A percentile compares a stretch with the other conserved stretches of the same genome.
Conservation (phyloP, 768 basidiomycete species). For the Rhodotorula paludigena region DNA sequence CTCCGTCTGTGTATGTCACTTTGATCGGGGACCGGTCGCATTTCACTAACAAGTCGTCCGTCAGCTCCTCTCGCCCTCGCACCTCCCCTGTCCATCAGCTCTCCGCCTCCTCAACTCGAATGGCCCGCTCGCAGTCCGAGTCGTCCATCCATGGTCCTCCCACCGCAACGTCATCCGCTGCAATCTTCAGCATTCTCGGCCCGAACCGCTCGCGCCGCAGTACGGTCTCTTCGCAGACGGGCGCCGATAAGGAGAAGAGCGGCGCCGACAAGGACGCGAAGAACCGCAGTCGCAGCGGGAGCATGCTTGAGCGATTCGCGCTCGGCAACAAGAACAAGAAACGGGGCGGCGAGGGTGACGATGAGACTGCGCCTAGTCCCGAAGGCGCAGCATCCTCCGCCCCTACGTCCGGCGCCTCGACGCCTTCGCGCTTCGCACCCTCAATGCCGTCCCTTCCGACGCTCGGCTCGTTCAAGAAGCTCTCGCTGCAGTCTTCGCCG, state of each 20-base stretch:
- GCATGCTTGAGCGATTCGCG: slow-evolving; percentile 28
- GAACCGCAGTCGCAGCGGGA: slow-evolving; percentile 20
- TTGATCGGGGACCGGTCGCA: too few relatives aligned
- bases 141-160: not conserved
- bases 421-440: not conserved
- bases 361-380: too few relatives aligned
- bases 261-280: not conserved
- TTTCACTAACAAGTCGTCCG: too few relatives aligned
- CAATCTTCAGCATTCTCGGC: slow-evolving; percentile 14
- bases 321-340: slow-evolving; percentile 5
- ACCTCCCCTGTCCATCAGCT: not conserved
- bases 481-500: not conserved
- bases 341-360: not conserved
- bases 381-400: not conserved
- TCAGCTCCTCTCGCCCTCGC: not conserved
- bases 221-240: slow-evolving; percentile 6
- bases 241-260: not conserved
- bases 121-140: slow-evolving; percentile 26
- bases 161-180: not conserved
- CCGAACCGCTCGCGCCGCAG: slow-evolving; percentile 15
- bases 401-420: not conserved
- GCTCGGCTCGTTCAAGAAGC: slow-evolving; percentile 17
- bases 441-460: slow-evolving; percentile 13
- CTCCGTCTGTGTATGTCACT: not conserved
- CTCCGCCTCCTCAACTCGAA: slow-evolving; percentile 6